Evolutionary conservation across 2,329 filamentous ascomycete genomes (phyloP).

Genomic region (Aspergillus fumigatus): DNA sequence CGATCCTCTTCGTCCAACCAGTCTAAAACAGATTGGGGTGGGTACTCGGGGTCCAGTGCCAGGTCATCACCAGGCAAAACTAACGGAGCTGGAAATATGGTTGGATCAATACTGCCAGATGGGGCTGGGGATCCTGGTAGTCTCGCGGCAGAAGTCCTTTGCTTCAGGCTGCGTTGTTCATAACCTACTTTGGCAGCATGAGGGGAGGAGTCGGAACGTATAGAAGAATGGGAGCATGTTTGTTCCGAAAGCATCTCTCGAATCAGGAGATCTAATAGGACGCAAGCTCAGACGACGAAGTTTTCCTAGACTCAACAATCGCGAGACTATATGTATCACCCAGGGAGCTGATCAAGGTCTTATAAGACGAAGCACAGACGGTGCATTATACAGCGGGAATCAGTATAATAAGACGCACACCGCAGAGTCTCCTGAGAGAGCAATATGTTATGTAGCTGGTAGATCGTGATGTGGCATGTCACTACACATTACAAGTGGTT

Average conservation of each 20-base stretch:
- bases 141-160: slow-evolving; percentile 20
- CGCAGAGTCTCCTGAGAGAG: no score
- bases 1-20: slow-evolving; percentile 47
- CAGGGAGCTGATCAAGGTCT: no score
- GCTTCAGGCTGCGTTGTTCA: slow-evolving; percentile 19
- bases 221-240: slow-evolving; percentile 4
- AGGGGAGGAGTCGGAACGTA: slow-evolving; percentile 19
- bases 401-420: no score
- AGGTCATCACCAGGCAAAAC: slow-evolving; percentile 59
- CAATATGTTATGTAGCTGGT: no score
- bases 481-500: not conserved
- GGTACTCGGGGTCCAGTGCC: slow-evolving; percentile 48
- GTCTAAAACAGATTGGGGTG: slow-evolving; percentile 49
- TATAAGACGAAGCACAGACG: no score
- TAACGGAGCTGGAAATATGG: slow-evolving; percentile 54
- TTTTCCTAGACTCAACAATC: no score
- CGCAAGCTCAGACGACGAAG: no score
- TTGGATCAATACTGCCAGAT: slow-evolving; percentile 3
- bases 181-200: slow-evolving; percentile 35
- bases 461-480: not conserved
- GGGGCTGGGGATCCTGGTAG: not conserved
- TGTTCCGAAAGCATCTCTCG: not conserved
- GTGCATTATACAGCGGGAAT: no score
- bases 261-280: not conserved
- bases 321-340: no score